Percentiles rank a stretch among this genome's conserved stretches.
phyloP scores from a whole-genome alignment of 192 early-diverging fungal genomes.

The Podila verticillata region DNA sequence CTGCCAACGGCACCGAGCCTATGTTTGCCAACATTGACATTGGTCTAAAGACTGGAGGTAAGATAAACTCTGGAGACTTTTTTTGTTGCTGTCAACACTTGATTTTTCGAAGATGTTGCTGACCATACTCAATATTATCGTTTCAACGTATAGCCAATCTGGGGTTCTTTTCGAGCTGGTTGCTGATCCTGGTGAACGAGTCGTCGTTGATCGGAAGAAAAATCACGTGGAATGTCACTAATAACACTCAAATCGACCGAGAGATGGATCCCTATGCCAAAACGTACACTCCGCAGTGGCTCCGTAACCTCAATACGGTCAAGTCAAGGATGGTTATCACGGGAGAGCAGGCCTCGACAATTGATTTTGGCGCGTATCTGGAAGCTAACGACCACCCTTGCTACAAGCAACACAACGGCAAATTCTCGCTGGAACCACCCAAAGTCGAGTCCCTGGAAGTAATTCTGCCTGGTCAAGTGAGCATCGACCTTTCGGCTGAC shows the following conservation, averaged over 20 bases:
- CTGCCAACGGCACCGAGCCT: constrained; percentile 42
- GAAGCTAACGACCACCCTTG: constrained; percentile 32
- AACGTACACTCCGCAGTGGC: constrained; percentile 24
- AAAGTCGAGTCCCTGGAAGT: constrained; percentile 31
- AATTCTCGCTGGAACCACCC: constrained; percentile 39
- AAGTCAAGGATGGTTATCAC: constrained; percentile 36
- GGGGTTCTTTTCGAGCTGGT: constrained; percentile 46
- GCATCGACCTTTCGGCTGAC: constrained; percentile 37
- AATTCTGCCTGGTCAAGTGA: constrained; percentile 44
- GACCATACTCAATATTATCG: neutral
- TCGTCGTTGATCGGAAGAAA: constrained; percentile 39
- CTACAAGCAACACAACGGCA: constrained; percentile 48
- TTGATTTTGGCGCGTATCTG: constrained; percentile 40
- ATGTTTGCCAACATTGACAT: constrained; percentile 52
- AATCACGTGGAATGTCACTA: constrained; percentile 48
- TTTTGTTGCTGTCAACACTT: neutral
- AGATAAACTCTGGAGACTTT: neutral
- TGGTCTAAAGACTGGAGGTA: constrained; percentile 31
- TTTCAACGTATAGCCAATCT: constrained; percentile 23
- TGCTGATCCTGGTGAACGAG: constrained; percentile 41
- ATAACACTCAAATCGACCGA: constrained; percentile 39
- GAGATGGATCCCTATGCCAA: constrained; percentile 49
- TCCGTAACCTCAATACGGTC: constrained; percentile 31
- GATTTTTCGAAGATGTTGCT: neutral
- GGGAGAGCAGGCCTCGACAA: constrained; percentile 35